A percentile compares a stretch with the other conserved stretches of the same genome.
Evolutionary conservation across 1,139 yeast species (phyloP).

Genomic region (Lodderomyces pseudojiufengensis): DNA sequence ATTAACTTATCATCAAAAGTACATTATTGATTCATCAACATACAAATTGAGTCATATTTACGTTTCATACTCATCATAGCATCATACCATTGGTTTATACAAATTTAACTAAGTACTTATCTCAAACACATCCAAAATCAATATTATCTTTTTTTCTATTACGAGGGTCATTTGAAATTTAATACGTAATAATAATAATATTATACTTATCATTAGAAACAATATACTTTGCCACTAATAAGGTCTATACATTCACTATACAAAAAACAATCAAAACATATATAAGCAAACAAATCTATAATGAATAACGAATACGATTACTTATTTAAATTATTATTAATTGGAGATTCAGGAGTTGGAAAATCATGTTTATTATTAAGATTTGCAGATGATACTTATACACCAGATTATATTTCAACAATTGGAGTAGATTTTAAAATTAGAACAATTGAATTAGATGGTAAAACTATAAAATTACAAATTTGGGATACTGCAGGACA

Average conservation of each 20-base stretch:
- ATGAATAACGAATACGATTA: constrained; percentile 95
- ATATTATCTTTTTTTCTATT: no score
- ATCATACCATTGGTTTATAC: no score
- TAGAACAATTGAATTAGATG: constrained; percentile 94
- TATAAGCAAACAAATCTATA: not conserved
- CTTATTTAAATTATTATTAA: constrained; percentile 85
- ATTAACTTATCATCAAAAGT: no score
- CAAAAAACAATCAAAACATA: not conserved
- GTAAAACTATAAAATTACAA: constrained; percentile 94
- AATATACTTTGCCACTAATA: not conserved
- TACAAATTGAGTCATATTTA: no score
- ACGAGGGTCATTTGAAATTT: no score
- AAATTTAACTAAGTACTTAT: no score
- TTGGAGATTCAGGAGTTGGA: constrained; percentile 98
- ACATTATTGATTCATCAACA: no score
- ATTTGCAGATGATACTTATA: constrained; percentile 96
- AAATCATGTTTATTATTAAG: constrained; percentile 91
- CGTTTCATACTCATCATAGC: no score
- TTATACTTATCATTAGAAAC: no score
- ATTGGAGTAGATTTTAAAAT: constrained; percentile 98
- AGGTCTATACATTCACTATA: not conserved
- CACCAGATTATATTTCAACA: constrained; percentile 95
- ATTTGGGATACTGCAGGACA: constrained; percentile 99
- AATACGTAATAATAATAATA: no score
- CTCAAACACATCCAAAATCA: no score